phyloP scores from a whole-genome alignment of 2,329 filamentous ascomycete species.

The Venturia carpophila region DNA sequence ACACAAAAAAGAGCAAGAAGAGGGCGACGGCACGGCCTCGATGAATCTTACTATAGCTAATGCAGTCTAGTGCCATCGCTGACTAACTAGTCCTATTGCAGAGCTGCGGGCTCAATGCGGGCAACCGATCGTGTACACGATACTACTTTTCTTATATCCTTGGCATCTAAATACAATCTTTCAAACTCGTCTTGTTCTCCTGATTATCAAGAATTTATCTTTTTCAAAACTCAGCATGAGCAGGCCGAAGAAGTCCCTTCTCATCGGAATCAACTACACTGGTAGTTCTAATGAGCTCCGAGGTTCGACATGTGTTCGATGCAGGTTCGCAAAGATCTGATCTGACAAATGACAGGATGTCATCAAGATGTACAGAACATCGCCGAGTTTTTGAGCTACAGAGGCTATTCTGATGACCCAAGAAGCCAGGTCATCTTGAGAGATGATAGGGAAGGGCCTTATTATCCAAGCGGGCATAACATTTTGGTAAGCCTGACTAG shows the following conservation, averaged over 20 bases:
- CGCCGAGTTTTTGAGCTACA: constrained; percentile 38
- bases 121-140: background rate
- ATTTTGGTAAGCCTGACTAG: constrained; percentile 24
- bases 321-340: background rate
- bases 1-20: background rate
- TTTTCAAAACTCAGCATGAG: background rate
- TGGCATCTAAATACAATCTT: background rate
- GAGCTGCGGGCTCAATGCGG: background rate
- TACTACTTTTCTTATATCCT: background rate
- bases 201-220: background rate
- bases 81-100: background rate
- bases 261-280: constrained; percentile 48
- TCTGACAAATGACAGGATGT: constrained; percentile 25
- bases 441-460: constrained; percentile 32
- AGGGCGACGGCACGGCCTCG: too few relatives aligned
- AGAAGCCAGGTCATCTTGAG: constrained; percentile 34
- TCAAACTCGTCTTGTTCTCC: background rate
- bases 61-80: background rate
- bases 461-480: constrained; percentile 37
- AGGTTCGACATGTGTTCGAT: constrained; percentile 25
- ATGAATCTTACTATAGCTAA: background rate
- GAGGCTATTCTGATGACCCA: constrained; percentile 35
- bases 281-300: constrained; percentile 37
- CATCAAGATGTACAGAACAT: constrained; percentile 45
- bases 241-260: constrained; percentile 36